phyloP scores from a whole-genome alignment of 1,284 basidiomycete genomes.

The Irpex sp. region DNA sequence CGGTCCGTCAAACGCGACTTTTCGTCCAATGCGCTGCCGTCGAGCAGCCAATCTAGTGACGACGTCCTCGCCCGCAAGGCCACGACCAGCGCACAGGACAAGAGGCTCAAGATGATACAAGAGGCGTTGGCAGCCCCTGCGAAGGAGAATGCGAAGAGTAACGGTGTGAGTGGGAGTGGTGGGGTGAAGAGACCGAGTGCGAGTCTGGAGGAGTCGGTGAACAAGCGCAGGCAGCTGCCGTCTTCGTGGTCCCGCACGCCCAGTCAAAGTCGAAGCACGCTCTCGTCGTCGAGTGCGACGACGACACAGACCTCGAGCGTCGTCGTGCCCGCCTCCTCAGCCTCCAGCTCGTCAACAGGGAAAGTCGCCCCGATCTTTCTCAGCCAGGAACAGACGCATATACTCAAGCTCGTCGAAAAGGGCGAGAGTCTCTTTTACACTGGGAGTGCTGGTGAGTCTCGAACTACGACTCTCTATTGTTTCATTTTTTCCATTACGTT shows the following conservation, averaged over 20 bases:
- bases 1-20: constrained; percentile 26
- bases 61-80: constrained; percentile 6
- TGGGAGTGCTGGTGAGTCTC: constrained; percentile 84
- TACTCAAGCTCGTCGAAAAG: constrained; percentile 69
- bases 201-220: constrained; percentile 18
- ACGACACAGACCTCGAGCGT: not conserved
- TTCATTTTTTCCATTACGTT: not conserved
- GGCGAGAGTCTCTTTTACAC: constrained; percentile 92
- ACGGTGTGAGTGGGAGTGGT: not conserved
- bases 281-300: too few species aligned
- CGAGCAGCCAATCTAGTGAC: constrained; percentile 19
- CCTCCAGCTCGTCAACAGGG: constrained; percentile 6
- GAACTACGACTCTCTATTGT: not conserved
- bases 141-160: constrained; percentile 13
- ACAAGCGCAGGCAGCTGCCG: constrained; percentile 50
- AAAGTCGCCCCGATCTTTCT: constrained; percentile 51
- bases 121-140: constrained; percentile 33
- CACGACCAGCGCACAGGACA: constrained; percentile 23
- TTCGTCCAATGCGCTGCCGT: constrained; percentile 20
- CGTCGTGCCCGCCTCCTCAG: constrained; percentile 2
- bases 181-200: not conserved
- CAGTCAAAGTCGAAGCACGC: not conserved
- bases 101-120: constrained; percentile 52
- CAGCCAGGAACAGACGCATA: constrained; percentile 80
- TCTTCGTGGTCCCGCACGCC: constrained; percentile 6